phyloP scores from a whole-genome alignment of 805 yeast genomes.

The Saturnispora diversa region DNA sequence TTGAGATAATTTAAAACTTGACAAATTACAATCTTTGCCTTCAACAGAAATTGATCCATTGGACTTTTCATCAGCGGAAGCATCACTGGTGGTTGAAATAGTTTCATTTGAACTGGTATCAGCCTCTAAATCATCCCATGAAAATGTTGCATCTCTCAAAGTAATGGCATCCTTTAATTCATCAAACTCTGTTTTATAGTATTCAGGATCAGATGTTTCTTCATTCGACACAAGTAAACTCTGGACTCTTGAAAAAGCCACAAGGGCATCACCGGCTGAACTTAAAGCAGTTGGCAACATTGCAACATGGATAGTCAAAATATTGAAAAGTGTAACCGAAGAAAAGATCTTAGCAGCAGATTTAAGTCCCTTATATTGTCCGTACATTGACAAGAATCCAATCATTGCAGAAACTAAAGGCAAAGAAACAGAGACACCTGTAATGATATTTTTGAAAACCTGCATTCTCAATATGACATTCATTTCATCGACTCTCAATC shows the following conservation, averaged over 20 bases:
- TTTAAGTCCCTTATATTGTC: slow-evolving; percentile 29
- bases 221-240: slow-evolving; percentile 38
- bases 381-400: slow-evolving; percentile 37
- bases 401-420: slow-evolving; percentile 69
- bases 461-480: slow-evolving; percentile 53
- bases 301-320: slow-evolving; percentile 52
- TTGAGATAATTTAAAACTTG: slow-evolving; percentile 34
- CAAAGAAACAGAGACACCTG: slow-evolving; percentile 58
- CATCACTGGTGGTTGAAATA: not conserved
- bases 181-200: slow-evolving; percentile 13
- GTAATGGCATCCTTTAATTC: slow-evolving; percentile 34
- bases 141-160: slow-evolving; percentile 48
- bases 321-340: slow-evolving; percentile 59
- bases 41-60: not conserved
- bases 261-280: slow-evolving; percentile 61
- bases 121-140: slow-evolving; percentile 38
- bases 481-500: slow-evolving; percentile 57
- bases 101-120: not conserved
- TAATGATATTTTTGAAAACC: slow-evolving; percentile 49
- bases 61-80: not conserved
- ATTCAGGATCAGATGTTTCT: slow-evolving; percentile 26
- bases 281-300: slow-evolving; percentile 66
- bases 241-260: slow-evolving; percentile 53
- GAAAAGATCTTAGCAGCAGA: slow-evolving; percentile 61
- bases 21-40: not conserved